phyloP scores from a whole-genome alignment of 2,329 filamentous ascomycete species.

The Basipetospora chlamydospora region DNA sequence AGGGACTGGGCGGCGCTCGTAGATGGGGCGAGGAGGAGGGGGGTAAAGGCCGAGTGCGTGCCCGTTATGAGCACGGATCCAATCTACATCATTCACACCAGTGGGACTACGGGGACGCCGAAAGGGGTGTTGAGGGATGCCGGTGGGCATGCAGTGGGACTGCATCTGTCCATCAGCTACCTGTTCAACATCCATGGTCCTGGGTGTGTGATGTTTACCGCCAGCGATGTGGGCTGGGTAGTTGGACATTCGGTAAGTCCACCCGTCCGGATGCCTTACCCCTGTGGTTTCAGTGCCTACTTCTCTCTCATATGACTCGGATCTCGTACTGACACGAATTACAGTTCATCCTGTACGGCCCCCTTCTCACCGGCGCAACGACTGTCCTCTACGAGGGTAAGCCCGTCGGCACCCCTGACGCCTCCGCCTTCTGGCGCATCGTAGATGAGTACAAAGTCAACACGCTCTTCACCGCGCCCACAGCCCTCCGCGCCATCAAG shows the following conservation, averaged over 20 bases:
- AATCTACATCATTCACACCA: constrained; percentile 86
- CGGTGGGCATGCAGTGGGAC: constrained; percentile 73
- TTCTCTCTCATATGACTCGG: no score
- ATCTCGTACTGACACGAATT: no score
- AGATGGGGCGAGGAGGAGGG: constrained; percentile 52
- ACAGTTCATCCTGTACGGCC: constrained; percentile 72
- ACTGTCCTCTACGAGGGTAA: constrained; percentile 92
- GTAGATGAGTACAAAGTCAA: constrained; percentile 77
- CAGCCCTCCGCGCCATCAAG: constrained; percentile 71
- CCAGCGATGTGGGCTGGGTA: constrained; percentile 82
- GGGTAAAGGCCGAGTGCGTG: constrained; percentile 57
- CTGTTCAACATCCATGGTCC: constrained; percentile 72
- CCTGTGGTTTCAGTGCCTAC: no score
- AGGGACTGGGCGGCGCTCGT: constrained; percentile 68
- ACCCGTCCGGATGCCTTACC: neutral
- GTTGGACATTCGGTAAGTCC: constrained; percentile 32
- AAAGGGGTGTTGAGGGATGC: constrained; percentile 76
- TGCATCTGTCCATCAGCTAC: constrained; percentile 70
- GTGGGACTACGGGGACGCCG: constrained; percentile 65
- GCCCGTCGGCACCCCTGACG: constrained; percentile 75
- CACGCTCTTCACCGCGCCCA: constrained; percentile 74
- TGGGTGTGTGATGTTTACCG: constrained; percentile 60
- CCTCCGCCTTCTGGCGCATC: constrained; percentile 78
- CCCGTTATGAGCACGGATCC: constrained; percentile 64
- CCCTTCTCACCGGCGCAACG: constrained; percentile 69